These are phyloP conservation scores for Colletotrichum sp. DNA, from an alignment of 2,329 filamentous ascomycete species.

Conservation along the genomic window DNA sequence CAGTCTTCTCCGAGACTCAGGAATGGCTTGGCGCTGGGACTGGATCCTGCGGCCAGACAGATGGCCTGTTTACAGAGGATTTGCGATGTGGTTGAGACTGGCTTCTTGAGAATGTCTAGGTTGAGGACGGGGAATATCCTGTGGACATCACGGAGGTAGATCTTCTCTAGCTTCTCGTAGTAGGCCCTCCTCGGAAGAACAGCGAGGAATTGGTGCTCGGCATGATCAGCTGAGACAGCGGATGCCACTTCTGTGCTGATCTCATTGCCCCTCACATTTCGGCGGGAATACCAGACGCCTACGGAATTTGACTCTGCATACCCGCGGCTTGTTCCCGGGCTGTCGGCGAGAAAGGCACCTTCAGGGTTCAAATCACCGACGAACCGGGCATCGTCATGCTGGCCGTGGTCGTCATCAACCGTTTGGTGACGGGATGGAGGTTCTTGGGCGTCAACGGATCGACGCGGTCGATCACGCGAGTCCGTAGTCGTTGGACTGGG, in stretches of 20 bases:
- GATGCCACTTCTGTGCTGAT: background rate
- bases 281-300: constrained; percentile 21
- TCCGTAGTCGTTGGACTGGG: background rate
- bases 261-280: background rate
- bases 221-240: constrained; percentile 1
- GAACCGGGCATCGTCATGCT: constrained; percentile 20
- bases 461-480: background rate
- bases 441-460: background rate
- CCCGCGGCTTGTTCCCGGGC: constrained; percentile 4
- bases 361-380: constrained; percentile 28
- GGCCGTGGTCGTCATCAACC: constrained; percentile 7
- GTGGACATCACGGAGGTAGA: constrained; percentile 18
- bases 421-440: background rate
- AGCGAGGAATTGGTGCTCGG: constrained; percentile 5
- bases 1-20: constrained; percentile 15
- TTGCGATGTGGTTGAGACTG: constrained; percentile 16
- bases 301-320: constrained; percentile 16
- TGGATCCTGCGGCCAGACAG: constrained; percentile 24
- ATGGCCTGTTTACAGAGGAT: constrained; percentile 25
- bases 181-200: background rate
- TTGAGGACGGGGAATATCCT: constrained; percentile 25
- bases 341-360: constrained; percentile 26
- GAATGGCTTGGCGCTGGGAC: constrained; percentile 22
- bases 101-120: constrained; percentile 23
- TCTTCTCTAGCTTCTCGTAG: constrained; percentile 23